These are phyloP conservation scores for Neoascochyta sp. DNA, from an alignment of 2,329 filamentous ascomycete species.

Conservation along the genomic window DNA sequence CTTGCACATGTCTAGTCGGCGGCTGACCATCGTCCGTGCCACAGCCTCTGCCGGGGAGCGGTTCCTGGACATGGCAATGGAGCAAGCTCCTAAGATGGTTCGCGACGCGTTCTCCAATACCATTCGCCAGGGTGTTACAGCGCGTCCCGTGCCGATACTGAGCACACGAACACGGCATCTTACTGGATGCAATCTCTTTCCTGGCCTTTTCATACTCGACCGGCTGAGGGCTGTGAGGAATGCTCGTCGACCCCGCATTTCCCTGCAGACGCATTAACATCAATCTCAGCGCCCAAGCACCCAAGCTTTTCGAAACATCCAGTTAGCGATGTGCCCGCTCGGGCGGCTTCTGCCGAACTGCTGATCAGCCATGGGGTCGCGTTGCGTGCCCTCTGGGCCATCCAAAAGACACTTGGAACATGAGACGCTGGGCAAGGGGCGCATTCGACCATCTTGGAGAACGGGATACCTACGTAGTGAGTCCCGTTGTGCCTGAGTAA, in stretches of 20 bases:
- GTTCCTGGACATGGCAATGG: constrained; percentile 28
- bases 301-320: constrained; percentile 25
- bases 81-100: constrained; percentile 9
- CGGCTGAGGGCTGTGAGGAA: constrained; percentile 17
- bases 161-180: constrained; percentile 23
- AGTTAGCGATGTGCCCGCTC: constrained; percentile 22
- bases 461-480: background rate
- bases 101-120: constrained; percentile 4
- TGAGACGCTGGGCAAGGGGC: background rate
- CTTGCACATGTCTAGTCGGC: too few relatives aligned
- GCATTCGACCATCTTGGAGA: background rate
- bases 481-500: background rate
- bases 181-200: constrained; percentile 11
- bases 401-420: too few relatives aligned
- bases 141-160: constrained; percentile 14
- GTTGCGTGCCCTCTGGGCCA: too few relatives aligned
- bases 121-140: constrained; percentile 14
- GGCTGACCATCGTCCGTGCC: too few relatives aligned
- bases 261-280: constrained; percentile 25
- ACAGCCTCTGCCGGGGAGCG: too few relatives aligned
- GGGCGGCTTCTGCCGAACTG: constrained; percentile 13
- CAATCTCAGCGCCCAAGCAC: constrained; percentile 17
- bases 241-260: constrained; percentile 36
- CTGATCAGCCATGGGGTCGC: constrained; percentile 5
- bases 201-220: constrained; percentile 12